Evolutionary conservation across 164 flowering plant species (phyloP).

Genomic region (Platanus orientalis): DNA sequence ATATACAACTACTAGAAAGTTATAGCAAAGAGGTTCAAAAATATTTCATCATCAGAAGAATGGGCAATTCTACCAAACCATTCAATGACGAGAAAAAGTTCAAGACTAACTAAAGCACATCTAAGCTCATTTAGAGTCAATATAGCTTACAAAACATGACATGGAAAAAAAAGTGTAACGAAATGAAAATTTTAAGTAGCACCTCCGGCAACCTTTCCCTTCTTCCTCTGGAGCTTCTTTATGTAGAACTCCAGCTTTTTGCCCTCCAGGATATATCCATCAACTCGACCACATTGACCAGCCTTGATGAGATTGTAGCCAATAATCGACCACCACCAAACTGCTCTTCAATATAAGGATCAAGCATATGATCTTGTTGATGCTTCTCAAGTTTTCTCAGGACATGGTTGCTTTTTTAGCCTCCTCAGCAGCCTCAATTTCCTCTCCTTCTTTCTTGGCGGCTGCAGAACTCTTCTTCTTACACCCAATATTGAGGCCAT

Average conservation of each 20-base stretch:
- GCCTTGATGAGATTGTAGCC: not conserved
- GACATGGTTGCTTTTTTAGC: not conserved
- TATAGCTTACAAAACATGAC: not conserved
- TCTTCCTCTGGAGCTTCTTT: constrained; percentile 61
- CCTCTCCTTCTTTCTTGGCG: constrained; percentile 50
- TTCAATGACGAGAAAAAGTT: constrained; percentile 2
- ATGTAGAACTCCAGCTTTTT: constrained; percentile 60
- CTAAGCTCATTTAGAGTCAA: not conserved
- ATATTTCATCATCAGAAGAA: not conserved
- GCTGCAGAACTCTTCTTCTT: constrained; percentile 46
- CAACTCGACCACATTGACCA: constrained; percentile 1
- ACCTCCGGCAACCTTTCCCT: constrained; percentile 51
- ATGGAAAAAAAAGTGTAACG: not conserved
- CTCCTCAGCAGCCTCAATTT: not conserved
- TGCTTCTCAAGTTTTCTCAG: not conserved
- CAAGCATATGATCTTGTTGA: not conserved
- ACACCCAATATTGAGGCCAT: constrained; percentile 55
- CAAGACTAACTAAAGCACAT: not conserved
- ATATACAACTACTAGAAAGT: not conserved
- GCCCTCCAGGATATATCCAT: constrained; percentile 39
- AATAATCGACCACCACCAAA: not conserved
- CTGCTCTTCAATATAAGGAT: not conserved
- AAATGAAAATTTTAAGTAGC: constrained; percentile 26
- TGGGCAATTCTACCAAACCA: not conserved
- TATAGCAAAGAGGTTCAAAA: not conserved